Conservation (phyloP, 75 land plant species). For the Chamaecyparis obtusa region DNA sequence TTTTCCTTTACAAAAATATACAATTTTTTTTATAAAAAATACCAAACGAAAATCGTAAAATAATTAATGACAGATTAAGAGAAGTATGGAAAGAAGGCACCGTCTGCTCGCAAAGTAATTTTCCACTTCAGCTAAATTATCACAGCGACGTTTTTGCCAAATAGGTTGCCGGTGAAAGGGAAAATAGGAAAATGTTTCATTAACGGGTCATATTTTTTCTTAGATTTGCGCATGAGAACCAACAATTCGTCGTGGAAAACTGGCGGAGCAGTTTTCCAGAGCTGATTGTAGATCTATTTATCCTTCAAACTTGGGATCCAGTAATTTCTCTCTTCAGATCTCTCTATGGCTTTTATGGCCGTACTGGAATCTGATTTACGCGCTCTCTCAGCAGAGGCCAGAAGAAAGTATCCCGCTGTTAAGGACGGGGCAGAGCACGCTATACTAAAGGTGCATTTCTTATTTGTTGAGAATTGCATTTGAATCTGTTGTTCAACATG, state of each 20-base stretch:
- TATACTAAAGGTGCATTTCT: conserved; percentile 71
- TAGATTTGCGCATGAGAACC: not conserved
- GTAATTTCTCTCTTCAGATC: not conserved
- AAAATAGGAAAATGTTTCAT: not conserved
- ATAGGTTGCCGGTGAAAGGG: not conserved
- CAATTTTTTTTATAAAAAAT: no score
- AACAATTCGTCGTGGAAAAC: not conserved
- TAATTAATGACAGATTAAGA: no score
- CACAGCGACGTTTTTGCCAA: not conserved
- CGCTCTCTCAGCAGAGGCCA: conserved; percentile 86
- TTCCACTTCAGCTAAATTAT: no score
- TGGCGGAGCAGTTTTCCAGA: not conserved
- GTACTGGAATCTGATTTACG: conserved; percentile 93
- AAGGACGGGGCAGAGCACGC: conserved; percentile 98
- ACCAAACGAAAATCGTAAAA: no score
- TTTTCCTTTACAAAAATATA: no score
- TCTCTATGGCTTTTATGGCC: conserved; percentile 86
- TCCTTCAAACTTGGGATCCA: not conserved
- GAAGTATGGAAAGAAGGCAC: no score
- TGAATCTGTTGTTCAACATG: not conserved
- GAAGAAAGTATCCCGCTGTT: conserved; percentile 83
- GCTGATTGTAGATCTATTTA: not conserved
- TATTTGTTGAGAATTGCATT: not conserved
- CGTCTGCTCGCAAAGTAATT: no score
- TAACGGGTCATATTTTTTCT: not conserved